phyloP scores from a whole-genome alignment of 2,329 filamentous ascomycete genomes.

The Xylaria polymorpha region DNA sequence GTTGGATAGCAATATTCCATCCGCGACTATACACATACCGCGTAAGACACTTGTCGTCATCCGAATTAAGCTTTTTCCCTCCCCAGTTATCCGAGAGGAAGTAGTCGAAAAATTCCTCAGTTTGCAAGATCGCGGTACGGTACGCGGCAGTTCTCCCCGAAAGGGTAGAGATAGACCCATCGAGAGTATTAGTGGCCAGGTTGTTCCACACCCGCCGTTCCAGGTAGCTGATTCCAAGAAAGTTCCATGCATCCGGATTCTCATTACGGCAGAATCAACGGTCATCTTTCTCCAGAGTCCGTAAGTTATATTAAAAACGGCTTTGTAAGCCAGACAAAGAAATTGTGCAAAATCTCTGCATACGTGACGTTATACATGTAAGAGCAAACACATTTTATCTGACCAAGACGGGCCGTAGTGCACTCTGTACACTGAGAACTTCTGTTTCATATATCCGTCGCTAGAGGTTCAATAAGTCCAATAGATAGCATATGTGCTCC shows the following conservation, averaged over 20 bases:
- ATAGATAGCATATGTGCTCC: too few species aligned
- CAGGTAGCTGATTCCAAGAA: constrained; percentile 26
- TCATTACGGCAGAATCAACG: too few species aligned
- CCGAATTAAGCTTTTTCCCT: constrained; percentile 8
- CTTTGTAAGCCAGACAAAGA: too few species aligned
- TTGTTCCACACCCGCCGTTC: constrained; percentile 32
- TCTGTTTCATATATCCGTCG: too few species aligned
- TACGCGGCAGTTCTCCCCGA: constrained; percentile 28
- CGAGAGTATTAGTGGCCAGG: constrained; percentile 20
- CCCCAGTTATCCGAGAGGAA: constrained; percentile 12
- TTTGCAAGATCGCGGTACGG: constrained; percentile 26
- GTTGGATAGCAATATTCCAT: constrained; percentile 28
- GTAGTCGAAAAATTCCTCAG: constrained; percentile 16
- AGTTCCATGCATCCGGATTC: constrained; percentile 22
- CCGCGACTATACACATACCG: constrained; percentile 27
- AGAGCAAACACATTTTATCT: too few species aligned
- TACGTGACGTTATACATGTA: too few species aligned
- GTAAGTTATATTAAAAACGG: too few species aligned
- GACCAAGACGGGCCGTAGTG: too few species aligned
- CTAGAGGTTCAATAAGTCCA: too few species aligned
- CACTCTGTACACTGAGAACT: too few species aligned
- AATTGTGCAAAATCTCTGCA: too few species aligned
- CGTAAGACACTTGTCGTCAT: constrained; percentile 28
- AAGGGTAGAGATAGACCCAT: constrained; percentile 26
- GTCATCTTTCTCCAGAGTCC: too few species aligned